Conservation (phyloP, 108 stramenopile genomes). For the Nitzschia sp. region DNA sequence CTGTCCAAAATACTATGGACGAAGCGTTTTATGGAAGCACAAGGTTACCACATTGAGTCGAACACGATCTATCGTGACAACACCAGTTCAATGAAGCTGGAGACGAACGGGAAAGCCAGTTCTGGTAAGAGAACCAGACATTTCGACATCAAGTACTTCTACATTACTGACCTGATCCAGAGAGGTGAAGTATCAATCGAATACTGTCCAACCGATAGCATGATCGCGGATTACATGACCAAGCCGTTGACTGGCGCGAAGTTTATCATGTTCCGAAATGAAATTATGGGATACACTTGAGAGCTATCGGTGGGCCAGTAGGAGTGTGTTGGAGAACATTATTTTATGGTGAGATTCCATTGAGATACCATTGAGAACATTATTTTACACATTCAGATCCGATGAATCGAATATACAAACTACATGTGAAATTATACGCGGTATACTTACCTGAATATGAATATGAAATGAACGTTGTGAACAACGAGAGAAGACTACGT, state of each 20-base stretch:
- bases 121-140: constrained; percentile 29
- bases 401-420: too few species aligned
- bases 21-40: constrained; percentile 40
- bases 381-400: too few species aligned
- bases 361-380: too few species aligned
- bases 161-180: constrained; percentile 34
- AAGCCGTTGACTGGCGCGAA: constrained; percentile 31
- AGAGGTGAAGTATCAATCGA: constrained; percentile 22
- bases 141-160: constrained; percentile 45
- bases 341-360: too few species aligned
- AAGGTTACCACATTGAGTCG: constrained; percentile 33
- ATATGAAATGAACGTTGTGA: too few species aligned
- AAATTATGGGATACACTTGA: constrained; percentile 25
- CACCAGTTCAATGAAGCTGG: constrained; percentile 48
- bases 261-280: constrained; percentile 30
- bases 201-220: constrained; percentile 47
- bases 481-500: too few species aligned
- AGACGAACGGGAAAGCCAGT: constrained; percentile 41
- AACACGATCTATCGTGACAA: constrained; percentile 56
- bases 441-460: too few species aligned
- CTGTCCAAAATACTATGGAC: constrained; percentile 53
- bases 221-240: constrained; percentile 35
- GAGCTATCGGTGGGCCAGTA: not conserved
- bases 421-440: too few species aligned
- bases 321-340: constrained; percentile 40